These are phyloP conservation scores for Scutellaria baicalensis DNA, from an alignment of 257 asterid species.

Conservation along the genomic window DNA sequence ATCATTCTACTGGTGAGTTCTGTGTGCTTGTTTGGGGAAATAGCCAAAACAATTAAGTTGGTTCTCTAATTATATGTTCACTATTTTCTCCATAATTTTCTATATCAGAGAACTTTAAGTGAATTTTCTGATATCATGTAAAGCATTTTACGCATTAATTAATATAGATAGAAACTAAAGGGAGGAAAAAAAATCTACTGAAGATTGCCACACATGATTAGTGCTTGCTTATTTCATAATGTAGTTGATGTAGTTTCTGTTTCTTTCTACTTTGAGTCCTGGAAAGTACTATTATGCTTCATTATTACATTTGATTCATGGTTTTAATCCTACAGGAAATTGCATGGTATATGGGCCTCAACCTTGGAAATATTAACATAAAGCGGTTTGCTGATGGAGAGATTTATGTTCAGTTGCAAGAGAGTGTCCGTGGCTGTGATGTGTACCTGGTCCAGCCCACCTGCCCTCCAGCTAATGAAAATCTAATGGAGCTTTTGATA, in stretches of 20 bases:
- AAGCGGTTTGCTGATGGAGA: conserved; percentile 95
- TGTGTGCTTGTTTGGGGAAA: neutral
- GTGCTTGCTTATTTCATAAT: conserved; percentile 3
- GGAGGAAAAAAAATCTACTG: neutral
- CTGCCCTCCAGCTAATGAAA: conserved; percentile 89
- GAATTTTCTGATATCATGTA: neutral
- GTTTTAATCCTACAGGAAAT: conserved; percentile 49
- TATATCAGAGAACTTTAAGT: neutral
- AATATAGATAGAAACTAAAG: neutral
- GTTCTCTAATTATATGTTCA: neutral
- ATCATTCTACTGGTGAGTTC: neutral
- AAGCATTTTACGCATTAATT: neutral
- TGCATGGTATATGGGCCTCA: conserved; percentile 90
- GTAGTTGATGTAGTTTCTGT: neutral
- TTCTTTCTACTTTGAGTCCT: neutral
- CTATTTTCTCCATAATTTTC: neutral
- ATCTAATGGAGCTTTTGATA: conserved; percentile 86
- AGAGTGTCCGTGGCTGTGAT: conserved; percentile 93
- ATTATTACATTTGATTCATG: neutral
- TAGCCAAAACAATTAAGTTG: neutral
- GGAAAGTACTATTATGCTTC: neutral
- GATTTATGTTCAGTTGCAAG: conserved; percentile 88
- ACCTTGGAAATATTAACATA: conserved; percentile 53
- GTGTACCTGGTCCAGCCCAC: conserved; percentile 77
- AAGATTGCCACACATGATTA: neutral